phyloP scores from a whole-genome alignment of 805 yeast genomes.

The Yarrowia sp. region DNA sequence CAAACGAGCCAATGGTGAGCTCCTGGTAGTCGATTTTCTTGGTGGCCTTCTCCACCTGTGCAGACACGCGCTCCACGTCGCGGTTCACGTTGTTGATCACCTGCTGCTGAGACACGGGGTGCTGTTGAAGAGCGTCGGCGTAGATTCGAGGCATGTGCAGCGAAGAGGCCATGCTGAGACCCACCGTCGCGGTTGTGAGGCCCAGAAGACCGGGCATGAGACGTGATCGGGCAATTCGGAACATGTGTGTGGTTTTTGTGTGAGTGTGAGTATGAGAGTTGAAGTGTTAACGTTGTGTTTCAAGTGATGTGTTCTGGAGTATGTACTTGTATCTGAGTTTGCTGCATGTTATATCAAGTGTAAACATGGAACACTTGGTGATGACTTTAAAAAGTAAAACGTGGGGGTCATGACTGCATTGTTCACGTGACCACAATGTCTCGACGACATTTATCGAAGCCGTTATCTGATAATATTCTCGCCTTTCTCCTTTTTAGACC shows the following conservation, averaged over 20 bases:
- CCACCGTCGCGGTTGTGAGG: slow-evolving; percentile 23
- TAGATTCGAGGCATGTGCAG: slow-evolving; percentile 18
- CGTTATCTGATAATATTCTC: too few species aligned
- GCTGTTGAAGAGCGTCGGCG: slow-evolving; percentile 5
- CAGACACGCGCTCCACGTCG: slow-evolving; percentile 20
- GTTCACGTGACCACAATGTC: too few species aligned
- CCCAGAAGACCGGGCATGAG: slow-evolving; percentile 24
- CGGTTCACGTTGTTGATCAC: slow-evolving; percentile 28
- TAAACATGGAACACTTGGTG: too few species aligned
- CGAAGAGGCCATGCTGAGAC: slow-evolving; percentile 15
- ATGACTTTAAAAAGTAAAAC: too few species aligned
- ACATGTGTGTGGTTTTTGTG: slow-evolving; percentile 5
- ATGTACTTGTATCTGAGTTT: slow-evolving; percentile 26
- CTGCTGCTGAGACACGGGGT: slow-evolving; percentile 11
- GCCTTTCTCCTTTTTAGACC: not conserved
- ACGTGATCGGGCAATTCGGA: slow-evolving; percentile 29
- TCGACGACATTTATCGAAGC: too few species aligned
- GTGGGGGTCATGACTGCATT: too few species aligned
- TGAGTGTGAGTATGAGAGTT: not conserved
- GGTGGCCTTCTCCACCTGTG: slow-evolving; percentile 8
- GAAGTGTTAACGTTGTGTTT: not conserved
- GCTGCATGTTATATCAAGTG: slow-evolving; percentile 4
- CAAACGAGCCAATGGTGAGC: slow-evolving; percentile 66
- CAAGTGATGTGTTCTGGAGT: not conserved
- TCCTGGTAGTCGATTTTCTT: slow-evolving; percentile 59